Conservation (phyloP, 2,329 filamentous ascomycete species). For the Taxawa tesnikishii region DNA sequence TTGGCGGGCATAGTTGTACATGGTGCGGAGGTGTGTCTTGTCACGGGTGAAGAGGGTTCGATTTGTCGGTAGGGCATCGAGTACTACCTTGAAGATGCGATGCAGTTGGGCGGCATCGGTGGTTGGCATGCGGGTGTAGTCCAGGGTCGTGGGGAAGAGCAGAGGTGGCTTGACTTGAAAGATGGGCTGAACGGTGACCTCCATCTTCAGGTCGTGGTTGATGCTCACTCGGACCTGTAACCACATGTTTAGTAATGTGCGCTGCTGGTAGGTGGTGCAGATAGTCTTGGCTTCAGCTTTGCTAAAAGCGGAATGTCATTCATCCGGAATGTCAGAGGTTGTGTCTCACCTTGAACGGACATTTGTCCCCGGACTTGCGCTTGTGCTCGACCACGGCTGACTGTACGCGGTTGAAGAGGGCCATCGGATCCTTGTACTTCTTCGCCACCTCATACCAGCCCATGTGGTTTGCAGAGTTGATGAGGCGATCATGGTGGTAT, state of each 20-base stretch:
- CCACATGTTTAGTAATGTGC: no score
- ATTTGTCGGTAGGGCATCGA: constrained; percentile 40
- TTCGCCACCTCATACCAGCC: constrained; percentile 27
- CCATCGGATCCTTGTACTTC: constrained; percentile 20
- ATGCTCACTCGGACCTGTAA: constrained; percentile 49
- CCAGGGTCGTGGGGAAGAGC: constrained; percentile 46
- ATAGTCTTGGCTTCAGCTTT: constrained; percentile 3
- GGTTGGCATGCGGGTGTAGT: constrained; percentile 21
- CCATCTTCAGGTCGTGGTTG: constrained; percentile 24
- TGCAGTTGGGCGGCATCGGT: constrained; percentile 13
- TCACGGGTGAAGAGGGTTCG: constrained; percentile 61
- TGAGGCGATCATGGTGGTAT: constrained; percentile 63
- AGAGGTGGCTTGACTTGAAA: constrained; percentile 31
- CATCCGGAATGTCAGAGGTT: not conserved
- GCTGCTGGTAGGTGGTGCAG: constrained; percentile 20
- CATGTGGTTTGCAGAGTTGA: constrained; percentile 43
- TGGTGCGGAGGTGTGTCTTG: constrained; percentile 66
- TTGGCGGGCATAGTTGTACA: constrained; percentile 59
- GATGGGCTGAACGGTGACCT: constrained; percentile 25
- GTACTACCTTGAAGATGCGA: constrained; percentile 25
- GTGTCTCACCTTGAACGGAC: constrained; percentile 7
- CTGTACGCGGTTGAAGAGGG: constrained; percentile 18
- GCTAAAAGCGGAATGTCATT: constrained; percentile 4
- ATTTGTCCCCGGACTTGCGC: constrained; percentile 16
- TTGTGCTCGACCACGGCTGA: constrained; percentile 17